phyloP scores from a whole-genome alignment of 1,139 yeast species.

The Yamadazyma friedrichii region DNA sequence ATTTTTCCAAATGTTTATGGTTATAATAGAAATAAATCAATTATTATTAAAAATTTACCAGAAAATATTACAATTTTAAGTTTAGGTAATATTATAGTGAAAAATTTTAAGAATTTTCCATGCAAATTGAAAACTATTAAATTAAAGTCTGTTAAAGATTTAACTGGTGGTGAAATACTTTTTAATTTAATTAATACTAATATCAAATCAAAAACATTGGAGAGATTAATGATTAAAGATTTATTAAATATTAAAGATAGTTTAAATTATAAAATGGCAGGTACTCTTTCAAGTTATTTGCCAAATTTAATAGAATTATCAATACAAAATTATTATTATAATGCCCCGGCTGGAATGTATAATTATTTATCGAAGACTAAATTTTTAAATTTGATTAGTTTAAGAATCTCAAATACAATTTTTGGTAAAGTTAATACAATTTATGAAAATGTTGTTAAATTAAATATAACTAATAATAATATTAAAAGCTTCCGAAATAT shows the following conservation, averaged over 20 bases:
- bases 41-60: slow-evolving; percentile 15
- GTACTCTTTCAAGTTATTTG: not conserved
- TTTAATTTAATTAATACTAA: slow-evolving; percentile 9
- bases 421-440: not conserved
- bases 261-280: not conserved
- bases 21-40: slow-evolving; percentile 14
- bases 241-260: slow-evolving; percentile 1
- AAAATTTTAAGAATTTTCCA: slow-evolving; percentile 14
- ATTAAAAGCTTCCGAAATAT: slow-evolving; percentile 6
- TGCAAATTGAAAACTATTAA: slow-evolving; percentile 10
- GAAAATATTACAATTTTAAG: slow-evolving; percentile 11
- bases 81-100: slow-evolving; percentile 19
- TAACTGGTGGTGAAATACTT: slow-evolving; percentile 13
- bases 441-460: slow-evolving; percentile 10
- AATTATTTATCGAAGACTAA: not conserved
- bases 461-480: slow-evolving; percentile 18
- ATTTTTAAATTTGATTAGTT: slow-evolving; percentile 4
- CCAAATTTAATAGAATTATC: slow-evolving; percentile 4
- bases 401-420: slow-evolving; percentile 1
- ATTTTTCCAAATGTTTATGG: slow-evolving; percentile 19
- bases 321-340: slow-evolving; percentile 1
- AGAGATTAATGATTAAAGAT: slow-evolving; percentile 6
- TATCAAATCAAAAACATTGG: slow-evolving; percentile 5
- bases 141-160: slow-evolving; percentile 17
- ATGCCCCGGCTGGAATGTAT: not conserved